phyloP scores from a whole-genome alignment of 2,329 filamentous ascomycete genomes.

The Xylaria sp. region DNA sequence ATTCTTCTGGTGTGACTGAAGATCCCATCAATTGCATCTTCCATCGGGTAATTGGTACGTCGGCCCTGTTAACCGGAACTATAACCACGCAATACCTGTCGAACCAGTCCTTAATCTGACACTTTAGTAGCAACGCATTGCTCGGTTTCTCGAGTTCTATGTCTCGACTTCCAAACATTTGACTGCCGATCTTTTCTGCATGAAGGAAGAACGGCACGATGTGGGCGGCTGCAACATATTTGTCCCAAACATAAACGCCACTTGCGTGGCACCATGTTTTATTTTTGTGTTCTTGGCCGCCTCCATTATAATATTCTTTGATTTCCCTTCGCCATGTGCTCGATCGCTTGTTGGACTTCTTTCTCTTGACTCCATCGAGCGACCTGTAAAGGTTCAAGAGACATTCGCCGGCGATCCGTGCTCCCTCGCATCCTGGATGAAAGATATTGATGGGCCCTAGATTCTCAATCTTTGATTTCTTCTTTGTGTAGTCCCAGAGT shows the following conservation, averaged over 20 bases:
- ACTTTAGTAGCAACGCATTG: slow-evolving; percentile 21
- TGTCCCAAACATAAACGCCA: background rate
- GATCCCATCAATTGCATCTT: background rate
- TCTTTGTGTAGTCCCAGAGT: too few relatives aligned
- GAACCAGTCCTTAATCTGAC: slow-evolving; percentile 28
- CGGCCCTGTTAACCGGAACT: slow-evolving; percentile 20
- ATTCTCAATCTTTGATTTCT: too few relatives aligned
- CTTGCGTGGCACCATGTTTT: background rate
- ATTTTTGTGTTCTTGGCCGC: background rate
- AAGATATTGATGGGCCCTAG: too few relatives aligned
- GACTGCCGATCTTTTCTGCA: background rate
- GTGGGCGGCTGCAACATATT: slow-evolving; percentile 18
- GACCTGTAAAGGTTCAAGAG: too few relatives aligned
- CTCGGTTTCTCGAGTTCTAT: slow-evolving; percentile 5
- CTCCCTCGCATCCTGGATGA: too few relatives aligned
- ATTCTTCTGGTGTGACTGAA: too few relatives aligned
- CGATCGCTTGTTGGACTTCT: background rate
- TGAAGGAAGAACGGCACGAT: slow-evolving; percentile 30
- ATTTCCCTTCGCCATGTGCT: background rate
- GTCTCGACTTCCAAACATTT: slow-evolving; percentile 22
- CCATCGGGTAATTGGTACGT: slow-evolving; percentile 26
- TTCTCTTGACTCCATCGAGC: too few relatives aligned
- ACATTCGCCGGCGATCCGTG: too few relatives aligned
- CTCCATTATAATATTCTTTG: background rate
- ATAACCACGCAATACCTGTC: slow-evolving; percentile 41